These are phyloP conservation scores for Aspergillus arachidicola DNA, from an alignment of 2,329 filamentous ascomycete species.

Conservation along the genomic window DNA sequence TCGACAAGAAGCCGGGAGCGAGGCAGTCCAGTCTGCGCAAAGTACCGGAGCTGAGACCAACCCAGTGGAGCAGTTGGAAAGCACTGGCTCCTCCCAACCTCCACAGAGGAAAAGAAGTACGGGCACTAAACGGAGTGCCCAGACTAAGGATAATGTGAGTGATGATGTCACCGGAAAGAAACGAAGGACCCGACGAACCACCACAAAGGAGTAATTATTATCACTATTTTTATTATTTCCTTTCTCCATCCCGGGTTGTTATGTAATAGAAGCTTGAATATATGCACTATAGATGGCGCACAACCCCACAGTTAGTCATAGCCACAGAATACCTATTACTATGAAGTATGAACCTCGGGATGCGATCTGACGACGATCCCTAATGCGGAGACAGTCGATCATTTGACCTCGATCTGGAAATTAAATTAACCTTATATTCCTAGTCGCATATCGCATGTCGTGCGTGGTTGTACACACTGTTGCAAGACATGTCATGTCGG, in stretches of 20 bases:
- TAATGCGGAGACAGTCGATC: slow-evolving; percentile 11
- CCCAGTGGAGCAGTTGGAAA: slow-evolving; percentile 6
- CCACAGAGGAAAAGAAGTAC: slow-evolving; percentile 17
- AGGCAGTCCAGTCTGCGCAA: slow-evolving; percentile 19
- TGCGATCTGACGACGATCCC: slow-evolving; percentile 7
- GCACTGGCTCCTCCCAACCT: not conserved
- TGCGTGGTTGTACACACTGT: not conserved
- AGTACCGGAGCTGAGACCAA: slow-evolving; percentile 4
- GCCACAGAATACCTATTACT: not conserved
- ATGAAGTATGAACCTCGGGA: no score
- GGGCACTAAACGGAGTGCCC: slow-evolving; percentile 19
- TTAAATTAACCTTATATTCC: not conserved
- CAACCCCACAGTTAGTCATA: not conserved
- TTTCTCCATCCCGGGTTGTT: not conserved
- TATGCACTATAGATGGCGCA: not conserved
- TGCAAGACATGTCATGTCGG: not conserved
- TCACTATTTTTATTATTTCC: not conserved
- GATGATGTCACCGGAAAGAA: slow-evolving; percentile 28
- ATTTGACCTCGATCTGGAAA: not conserved
- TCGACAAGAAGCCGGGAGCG: slow-evolving; percentile 54
- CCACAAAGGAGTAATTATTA: slow-evolving; percentile 5
- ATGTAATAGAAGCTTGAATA: slow-evolving; percentile 9
- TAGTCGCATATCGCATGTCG: not conserved
- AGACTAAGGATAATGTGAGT: slow-evolving; percentile 10
- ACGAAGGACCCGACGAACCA: slow-evolving; percentile 24